Evolutionary conservation across 2,329 filamentous ascomycete genomes (phyloP).

Genomic region (Cercospora beticola): DNA sequence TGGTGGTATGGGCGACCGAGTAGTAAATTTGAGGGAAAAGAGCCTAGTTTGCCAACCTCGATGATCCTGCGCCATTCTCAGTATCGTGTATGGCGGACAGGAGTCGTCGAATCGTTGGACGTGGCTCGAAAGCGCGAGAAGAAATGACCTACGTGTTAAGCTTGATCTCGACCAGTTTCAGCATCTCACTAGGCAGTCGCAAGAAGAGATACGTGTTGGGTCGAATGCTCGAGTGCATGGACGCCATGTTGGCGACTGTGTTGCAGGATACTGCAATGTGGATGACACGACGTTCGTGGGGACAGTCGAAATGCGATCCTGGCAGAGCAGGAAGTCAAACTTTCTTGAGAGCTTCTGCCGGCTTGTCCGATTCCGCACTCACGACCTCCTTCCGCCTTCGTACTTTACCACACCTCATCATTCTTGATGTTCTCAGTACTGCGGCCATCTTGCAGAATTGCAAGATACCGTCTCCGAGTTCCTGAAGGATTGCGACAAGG

Average conservation of each 20-base stretch:
- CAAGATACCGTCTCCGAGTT: not conserved
- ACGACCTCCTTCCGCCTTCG: not conserved
- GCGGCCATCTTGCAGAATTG: not conserved
- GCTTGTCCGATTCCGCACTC: slow-evolving; percentile 6
- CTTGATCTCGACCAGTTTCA: slow-evolving; percentile 58
- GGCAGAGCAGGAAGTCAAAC: not conserved
- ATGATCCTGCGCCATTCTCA: slow-evolving; percentile 63
- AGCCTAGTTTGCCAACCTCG: slow-evolving; percentile 87
- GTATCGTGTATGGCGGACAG: slow-evolving; percentile 33
- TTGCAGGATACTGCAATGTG: not conserved
- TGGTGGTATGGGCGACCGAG: slow-evolving; percentile 88
- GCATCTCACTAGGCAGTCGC: slow-evolving; percentile 58
- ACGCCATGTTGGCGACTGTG: slow-evolving; percentile 20
- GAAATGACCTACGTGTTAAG: slow-evolving; percentile 62
- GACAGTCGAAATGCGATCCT: not conserved
- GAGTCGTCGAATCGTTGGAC: slow-evolving; percentile 31
- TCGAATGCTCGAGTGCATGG: slow-evolving; percentile 49
- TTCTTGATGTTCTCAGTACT: slow-evolving; percentile 3
- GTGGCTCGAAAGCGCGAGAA: slow-evolving; percentile 22
- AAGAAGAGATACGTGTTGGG: slow-evolving; percentile 55
- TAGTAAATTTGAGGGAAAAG: slow-evolving; percentile 84
- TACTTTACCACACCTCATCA: not conserved
- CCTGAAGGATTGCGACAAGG: not conserved
- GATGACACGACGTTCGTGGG: not conserved
- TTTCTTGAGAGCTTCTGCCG: slow-evolving; percentile 6